These are phyloP conservation scores for Penicillium sp. DNA, from an alignment of 2,329 filamentous ascomycete genomes.

Conservation along the genomic window DNA sequence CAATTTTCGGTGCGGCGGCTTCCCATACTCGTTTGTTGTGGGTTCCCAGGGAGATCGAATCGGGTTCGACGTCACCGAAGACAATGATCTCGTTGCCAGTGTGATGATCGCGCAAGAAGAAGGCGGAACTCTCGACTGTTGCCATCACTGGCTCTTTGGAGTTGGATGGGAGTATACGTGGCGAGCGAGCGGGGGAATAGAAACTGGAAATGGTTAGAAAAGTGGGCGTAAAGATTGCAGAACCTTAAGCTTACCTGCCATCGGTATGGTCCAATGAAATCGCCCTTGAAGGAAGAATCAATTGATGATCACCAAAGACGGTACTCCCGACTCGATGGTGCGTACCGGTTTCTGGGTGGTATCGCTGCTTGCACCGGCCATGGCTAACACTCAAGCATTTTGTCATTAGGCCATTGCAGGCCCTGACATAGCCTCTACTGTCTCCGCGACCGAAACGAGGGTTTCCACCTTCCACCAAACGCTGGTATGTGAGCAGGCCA, in stretches of 20 bases:
- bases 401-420: conserved; percentile 84
- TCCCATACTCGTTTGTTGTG: conserved; percentile 82
- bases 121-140: conserved; percentile 74
- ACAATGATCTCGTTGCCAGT: conserved; percentile 79
- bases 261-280: conserved; percentile 35
- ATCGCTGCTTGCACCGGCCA: conserved; percentile 78
- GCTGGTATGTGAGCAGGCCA: conserved; percentile 84
- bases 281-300: conserved; percentile 45
- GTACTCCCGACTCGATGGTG: conserved; percentile 59
- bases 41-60: conserved; percentile 76
- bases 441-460: conserved; percentile 77
- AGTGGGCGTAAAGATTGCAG: neutral
- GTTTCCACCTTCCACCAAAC: conserved; percentile 85
- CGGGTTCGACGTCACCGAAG: conserved; percentile 94
- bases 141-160: conserved; percentile 23
- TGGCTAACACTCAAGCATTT: conserved; percentile 87
- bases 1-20: conserved; percentile 83
- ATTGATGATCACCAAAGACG: conserved; percentile 46
- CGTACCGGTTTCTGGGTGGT: conserved; percentile 45
- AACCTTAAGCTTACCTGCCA: conserved; percentile 27
- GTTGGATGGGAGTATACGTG: conserved; percentile 18
- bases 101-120: conserved; percentile 77
- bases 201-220: conserved; percentile 20
- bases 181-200: conserved; percentile 32
- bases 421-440: conserved; percentile 77